These are phyloP conservation scores for Linnemannia exigua DNA, from an alignment of 192 early-diverging fungal species.

Conservation along the genomic window DNA sequence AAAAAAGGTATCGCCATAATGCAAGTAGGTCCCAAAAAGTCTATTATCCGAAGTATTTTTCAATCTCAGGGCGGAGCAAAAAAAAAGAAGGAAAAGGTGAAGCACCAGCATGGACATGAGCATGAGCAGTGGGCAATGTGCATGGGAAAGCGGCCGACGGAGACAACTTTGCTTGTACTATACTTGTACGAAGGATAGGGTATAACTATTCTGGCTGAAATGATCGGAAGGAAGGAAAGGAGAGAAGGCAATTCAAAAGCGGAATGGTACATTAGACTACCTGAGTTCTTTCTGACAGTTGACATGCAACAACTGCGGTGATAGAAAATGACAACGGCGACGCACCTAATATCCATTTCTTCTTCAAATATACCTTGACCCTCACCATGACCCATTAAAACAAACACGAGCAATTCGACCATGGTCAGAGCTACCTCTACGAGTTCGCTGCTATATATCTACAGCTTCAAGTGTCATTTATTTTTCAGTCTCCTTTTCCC, in stretches of 20 bases:
- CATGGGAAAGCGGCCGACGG: neutral
- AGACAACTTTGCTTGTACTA: too few species aligned
- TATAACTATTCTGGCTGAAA: too few species aligned
- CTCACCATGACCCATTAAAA: neutral
- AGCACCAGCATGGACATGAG: neutral
- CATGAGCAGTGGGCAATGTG: neutral
- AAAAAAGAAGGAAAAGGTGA: neutral
- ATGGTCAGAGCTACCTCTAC: neutral
- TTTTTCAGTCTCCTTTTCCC: neutral
- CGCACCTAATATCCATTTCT: neutral
- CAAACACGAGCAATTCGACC: neutral
- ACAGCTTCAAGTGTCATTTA: too few species aligned
- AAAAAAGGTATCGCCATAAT: neutral
- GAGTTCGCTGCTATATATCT: too few species aligned
- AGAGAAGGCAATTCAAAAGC: too few species aligned
- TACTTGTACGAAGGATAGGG: too few species aligned
- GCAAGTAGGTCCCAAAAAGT: neutral
- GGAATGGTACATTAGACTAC: neutral
- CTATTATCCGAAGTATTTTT: neutral
- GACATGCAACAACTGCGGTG: neutral
- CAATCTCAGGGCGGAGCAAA: neutral
- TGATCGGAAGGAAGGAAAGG: neutral
- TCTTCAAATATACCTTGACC: neutral
- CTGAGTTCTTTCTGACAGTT: neutral
- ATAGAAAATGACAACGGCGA: neutral